phyloP scores from a whole-genome alignment of 176 grass and related monocot species.

The Cymbopogon citratus region DNA sequence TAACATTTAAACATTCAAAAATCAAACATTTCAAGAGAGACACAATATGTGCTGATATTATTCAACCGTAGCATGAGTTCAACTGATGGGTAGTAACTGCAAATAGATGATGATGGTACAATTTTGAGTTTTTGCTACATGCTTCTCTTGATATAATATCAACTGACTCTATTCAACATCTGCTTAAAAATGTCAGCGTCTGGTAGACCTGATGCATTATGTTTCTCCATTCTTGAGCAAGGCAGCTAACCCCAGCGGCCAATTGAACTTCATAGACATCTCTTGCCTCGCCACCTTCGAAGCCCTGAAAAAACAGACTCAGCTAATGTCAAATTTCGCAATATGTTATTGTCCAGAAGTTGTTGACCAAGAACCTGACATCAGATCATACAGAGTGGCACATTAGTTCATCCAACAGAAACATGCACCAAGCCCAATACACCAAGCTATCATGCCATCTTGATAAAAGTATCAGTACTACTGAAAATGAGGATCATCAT shows the following conservation, averaged over 20 bases:
- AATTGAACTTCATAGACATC: slow-evolving; percentile 44
- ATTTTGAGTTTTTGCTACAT: not conserved
- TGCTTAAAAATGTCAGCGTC: not conserved
- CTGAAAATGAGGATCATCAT: too few relatives aligned
- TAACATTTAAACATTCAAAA: not conserved
- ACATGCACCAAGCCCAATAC: not conserved
- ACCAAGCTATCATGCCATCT: not conserved
- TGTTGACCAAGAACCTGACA: not conserved
- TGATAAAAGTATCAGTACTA: not conserved
- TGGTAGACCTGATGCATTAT: not conserved
- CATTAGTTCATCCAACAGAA: not conserved
- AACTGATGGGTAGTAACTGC: not conserved
- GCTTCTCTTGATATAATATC: slow-evolving; percentile 15
- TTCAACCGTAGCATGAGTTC: not conserved
- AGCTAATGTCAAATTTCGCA: not conserved
- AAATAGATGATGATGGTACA: not conserved
- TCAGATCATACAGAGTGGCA: not conserved
- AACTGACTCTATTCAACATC: not conserved
- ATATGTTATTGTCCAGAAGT: too few relatives aligned
- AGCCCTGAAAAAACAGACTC: slow-evolving; percentile 44
- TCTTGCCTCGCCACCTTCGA: slow-evolving; percentile 52
- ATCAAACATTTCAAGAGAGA: not conserved
- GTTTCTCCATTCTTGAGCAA: slow-evolving; percentile 58
- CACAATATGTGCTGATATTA: slow-evolving; percentile 23
- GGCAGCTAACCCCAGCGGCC: slow-evolving; percentile 64